Conservation (phyloP, 345 rosid genomes). For the Melaleuca alternifolia region DNA sequence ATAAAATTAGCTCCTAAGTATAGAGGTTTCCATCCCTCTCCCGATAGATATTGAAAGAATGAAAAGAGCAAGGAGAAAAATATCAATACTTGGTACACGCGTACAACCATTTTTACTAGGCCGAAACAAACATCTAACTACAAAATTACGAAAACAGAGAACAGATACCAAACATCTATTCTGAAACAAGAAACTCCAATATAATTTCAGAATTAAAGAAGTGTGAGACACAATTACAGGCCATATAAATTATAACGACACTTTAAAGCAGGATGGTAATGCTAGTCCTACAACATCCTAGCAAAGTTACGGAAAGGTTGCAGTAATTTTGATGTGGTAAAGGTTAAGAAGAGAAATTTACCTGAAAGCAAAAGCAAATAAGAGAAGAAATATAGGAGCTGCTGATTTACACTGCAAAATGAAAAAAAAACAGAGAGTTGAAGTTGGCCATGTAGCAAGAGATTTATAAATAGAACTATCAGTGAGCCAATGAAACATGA, state of each 20-base stretch:
- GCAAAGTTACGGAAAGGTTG: background rate
- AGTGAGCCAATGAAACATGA: background rate
- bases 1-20: background rate
- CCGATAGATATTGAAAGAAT: background rate
- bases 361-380: conserved; percentile 99
- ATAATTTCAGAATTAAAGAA: background rate
- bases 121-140: background rate
- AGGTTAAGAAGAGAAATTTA: conserved; percentile 12
- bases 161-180: background rate
- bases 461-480: background rate
- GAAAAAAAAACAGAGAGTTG: background rate
- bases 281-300: background rate
- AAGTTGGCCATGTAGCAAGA: background rate
- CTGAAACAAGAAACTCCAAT: background rate
- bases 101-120: background rate
- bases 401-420: conserved; percentile 95
- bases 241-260: background rate
- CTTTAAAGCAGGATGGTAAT: background rate
- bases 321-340: background rate
- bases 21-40: background rate
- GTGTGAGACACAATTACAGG: background rate
- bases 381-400: conserved; percentile 89
- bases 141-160: background rate
- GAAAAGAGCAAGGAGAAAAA: background rate
- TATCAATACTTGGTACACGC: background rate